These are phyloP conservation scores for Desmodesmus armatus DNA, from an alignment of 139 green algal genomes.

Conservation along the genomic window DNA sequence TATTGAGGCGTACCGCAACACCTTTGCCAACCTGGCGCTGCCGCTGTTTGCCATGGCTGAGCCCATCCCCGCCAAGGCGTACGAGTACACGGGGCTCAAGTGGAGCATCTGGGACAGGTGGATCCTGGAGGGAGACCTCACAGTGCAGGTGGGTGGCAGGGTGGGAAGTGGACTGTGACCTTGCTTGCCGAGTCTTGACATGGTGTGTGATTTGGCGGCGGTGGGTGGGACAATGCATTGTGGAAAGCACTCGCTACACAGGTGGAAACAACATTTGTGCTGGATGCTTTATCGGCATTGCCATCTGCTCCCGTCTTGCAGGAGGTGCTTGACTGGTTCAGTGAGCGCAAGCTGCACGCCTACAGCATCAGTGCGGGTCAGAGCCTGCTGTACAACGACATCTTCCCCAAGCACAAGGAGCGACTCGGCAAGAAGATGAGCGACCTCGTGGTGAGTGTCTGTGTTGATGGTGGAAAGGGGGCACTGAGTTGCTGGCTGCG, in stretches of 20 bases:
- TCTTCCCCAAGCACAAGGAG: slow-evolving; percentile 98
- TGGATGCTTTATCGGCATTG: no score
- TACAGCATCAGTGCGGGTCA: slow-evolving; percentile 96
- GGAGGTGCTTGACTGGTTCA: slow-evolving; percentile 95
- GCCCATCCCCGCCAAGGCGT: slow-evolving; percentile 88
- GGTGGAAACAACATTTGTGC: no score
- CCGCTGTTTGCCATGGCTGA: slow-evolving; percentile 98
- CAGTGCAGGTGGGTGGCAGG: slow-evolving; percentile 75
- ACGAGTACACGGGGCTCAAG: slow-evolving; percentile 79
- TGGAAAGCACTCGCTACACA: no score
- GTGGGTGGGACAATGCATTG: no score
- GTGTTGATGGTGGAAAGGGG: no score
- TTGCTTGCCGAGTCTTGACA: no score
- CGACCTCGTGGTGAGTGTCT: slow-evolving; percentile 67
- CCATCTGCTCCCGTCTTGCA: neutral
- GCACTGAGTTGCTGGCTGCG: no score
- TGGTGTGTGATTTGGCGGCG: no score
- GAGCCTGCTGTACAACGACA: slow-evolving; percentile 97
- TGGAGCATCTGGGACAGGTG: slow-evolving; percentile 99
- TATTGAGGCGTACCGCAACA: slow-evolving; percentile 95
- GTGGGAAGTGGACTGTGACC: neutral
- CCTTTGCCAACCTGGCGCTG: slow-evolving; percentile 98
- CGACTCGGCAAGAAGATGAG: slow-evolving; percentile 82
- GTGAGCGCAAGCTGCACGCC: slow-evolving; percentile 73
- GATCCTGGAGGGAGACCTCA: slow-evolving; percentile 96